phyloP scores from a whole-genome alignment of 2,329 filamentous ascomycete species.

The Aspergillus novoparasiticus region DNA sequence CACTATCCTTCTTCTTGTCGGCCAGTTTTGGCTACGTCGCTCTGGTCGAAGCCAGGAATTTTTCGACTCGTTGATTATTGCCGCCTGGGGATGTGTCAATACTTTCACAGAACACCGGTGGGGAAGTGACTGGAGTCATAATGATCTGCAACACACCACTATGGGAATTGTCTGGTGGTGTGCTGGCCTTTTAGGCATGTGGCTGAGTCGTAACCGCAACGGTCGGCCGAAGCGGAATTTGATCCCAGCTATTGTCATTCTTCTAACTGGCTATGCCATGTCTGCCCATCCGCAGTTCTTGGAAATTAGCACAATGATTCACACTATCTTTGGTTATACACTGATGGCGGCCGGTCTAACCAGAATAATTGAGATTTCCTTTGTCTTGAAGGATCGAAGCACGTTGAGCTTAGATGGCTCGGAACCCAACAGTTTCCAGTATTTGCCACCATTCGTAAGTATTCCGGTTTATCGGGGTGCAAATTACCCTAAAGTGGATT shows the following conservation, averaged over 20 bases:
- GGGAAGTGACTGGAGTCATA: constrained; percentile 85
- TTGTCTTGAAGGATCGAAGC: constrained; percentile 75
- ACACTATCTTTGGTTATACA: constrained; percentile 89
- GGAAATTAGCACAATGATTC: constrained; percentile 82
- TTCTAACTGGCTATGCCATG: constrained; percentile 96
- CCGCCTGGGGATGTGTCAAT: constrained; percentile 94
- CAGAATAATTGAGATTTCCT: constrained; percentile 87
- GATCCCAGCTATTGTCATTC: constrained; percentile 85
- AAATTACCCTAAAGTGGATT: background rate
- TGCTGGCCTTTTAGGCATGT: constrained; percentile 86
- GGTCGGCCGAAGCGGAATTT: constrained; percentile 90
- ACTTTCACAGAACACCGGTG: constrained; percentile 97
- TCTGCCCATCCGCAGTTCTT: constrained; percentile 84
- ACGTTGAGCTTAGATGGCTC: constrained; percentile 67
- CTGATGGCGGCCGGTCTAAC: constrained; percentile 86
- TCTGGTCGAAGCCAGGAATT: constrained; percentile 93
- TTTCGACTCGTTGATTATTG: constrained; percentile 89
- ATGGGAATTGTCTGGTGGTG: constrained; percentile 99
- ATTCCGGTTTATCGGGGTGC: background rate
- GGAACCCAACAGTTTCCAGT: constrained; percentile 73
- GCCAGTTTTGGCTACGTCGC: constrained; percentile 81
- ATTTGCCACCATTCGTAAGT: constrained; percentile 70
- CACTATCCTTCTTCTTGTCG: constrained; percentile 82
- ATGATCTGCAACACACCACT: constrained; percentile 96
- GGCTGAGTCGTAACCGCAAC: constrained; percentile 82